Conservation (phyloP, 1,284 basidiomycete species). For the Porodaedalea pini region DNA sequence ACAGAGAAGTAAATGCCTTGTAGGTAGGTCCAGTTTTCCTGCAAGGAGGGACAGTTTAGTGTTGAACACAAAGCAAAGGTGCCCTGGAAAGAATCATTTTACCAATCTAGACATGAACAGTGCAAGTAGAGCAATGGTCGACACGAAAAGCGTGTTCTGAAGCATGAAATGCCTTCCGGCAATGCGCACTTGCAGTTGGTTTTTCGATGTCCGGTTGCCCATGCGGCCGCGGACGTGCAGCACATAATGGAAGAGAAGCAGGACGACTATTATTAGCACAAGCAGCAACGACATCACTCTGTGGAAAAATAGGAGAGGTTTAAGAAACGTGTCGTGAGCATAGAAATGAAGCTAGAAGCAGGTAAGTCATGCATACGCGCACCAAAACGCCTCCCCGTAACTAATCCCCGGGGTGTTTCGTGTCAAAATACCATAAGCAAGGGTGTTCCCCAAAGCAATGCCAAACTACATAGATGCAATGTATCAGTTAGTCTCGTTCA, state of each 20-base stretch:
- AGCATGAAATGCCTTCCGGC: slow-evolving; percentile 39
- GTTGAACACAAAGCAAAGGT: background rate
- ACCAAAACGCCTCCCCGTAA: slow-evolving; percentile 39
- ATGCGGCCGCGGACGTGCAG: slow-evolving; percentile 28
- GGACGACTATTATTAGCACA: slow-evolving; percentile 33
- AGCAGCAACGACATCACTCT: slow-evolving; percentile 35
- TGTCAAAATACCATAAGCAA: slow-evolving; percentile 32
- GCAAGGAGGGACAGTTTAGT: background rate
- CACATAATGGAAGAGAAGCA: slow-evolving; percentile 35
- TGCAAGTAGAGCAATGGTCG: slow-evolving; percentile 29
- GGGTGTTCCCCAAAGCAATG: slow-evolving; percentile 37
- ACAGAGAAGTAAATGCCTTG: slow-evolving; percentile 64
- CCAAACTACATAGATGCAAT: slow-evolving; percentile 19
- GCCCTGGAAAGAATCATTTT: slow-evolving; percentile 3
- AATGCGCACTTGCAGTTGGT: slow-evolving; percentile 28
- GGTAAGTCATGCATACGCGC: slow-evolving; percentile 28
- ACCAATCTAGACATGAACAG: slow-evolving; percentile 24
- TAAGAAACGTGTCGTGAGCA: background rate
- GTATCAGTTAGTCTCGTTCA: background rate
- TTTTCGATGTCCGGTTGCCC: slow-evolving; percentile 14
- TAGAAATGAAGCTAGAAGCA: background rate
- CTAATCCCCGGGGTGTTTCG: slow-evolving; percentile 29
- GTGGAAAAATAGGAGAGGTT: background rate
- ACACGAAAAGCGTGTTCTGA: slow-evolving; percentile 35
- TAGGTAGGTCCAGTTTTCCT: slow-evolving; percentile 26